These are phyloP conservation scores for Abeoforma whisleri DNA, from an alignment of 78 protist species.

Conservation along the genomic window DNA sequence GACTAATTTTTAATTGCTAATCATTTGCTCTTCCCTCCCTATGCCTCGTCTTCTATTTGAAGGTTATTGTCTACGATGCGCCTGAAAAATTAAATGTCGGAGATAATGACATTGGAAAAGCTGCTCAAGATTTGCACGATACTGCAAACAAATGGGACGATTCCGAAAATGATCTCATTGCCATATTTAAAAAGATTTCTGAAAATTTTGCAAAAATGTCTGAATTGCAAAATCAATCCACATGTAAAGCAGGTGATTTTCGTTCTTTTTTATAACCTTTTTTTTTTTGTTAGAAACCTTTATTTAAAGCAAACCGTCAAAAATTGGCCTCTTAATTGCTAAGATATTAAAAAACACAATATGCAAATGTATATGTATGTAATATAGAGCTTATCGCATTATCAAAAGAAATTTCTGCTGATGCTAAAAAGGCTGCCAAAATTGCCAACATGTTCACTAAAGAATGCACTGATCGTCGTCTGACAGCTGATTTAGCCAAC, in stretches of 20 bases:
- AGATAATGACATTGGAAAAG: not conserved
- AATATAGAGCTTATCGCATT: slow-evolving; percentile 38
- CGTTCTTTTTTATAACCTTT: no score
- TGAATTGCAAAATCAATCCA: not conserved
- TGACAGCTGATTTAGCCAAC: not conserved
- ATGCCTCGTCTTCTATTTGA: no score
- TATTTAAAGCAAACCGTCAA: no score
- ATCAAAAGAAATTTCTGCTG: slow-evolving; percentile 13
- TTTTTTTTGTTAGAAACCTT: no score
- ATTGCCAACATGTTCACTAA: not conserved
- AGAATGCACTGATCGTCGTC: slow-evolving; percentile 9
- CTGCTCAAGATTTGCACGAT: slow-evolving; percentile 38
- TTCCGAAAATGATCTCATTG: slow-evolving; percentile 20
- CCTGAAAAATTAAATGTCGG: not conserved
- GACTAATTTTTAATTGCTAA: no score
- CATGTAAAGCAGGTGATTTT: no score
- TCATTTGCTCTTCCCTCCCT: no score
- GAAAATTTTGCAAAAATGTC: slow-evolving; percentile 38
- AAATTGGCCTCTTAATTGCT: no score
- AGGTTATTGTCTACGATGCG: no score
- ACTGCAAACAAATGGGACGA: slow-evolving; percentile 33
- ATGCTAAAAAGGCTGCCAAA: slow-evolving; percentile 4
- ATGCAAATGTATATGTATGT: no score
- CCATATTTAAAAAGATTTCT: slow-evolving; percentile 16
- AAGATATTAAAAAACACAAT: no score